Conservation (phyloP, 129 eudicot species). For the Smallanthus sonchifolius region DNA sequence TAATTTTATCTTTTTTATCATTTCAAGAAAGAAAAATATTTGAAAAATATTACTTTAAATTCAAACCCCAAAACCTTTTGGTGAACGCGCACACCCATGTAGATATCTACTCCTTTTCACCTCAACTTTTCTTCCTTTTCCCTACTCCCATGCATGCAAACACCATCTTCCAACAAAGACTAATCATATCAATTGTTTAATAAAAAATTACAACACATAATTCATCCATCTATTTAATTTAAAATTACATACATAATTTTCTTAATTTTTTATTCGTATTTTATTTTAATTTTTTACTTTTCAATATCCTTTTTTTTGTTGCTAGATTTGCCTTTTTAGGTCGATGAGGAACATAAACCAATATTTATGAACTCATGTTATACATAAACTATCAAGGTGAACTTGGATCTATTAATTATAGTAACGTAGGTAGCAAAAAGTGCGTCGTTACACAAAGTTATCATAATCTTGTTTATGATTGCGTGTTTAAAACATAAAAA, state of each 20-base stretch:
- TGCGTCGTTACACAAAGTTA: too few relatives aligned
- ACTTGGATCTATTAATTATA: too few relatives aligned
- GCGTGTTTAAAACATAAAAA: background rate
- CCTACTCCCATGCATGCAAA: slow-evolving; percentile 28
- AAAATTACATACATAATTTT: too few relatives aligned
- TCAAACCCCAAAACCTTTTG: slow-evolving; percentile 30
- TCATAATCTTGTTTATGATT: background rate
- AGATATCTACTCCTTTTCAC: slow-evolving; percentile 16
- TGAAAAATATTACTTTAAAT: slow-evolving; percentile 1
- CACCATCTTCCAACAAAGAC: slow-evolving; percentile 16
- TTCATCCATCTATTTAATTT: background rate
- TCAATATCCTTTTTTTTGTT: too few relatives aligned
- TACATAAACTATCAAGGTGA: too few relatives aligned
- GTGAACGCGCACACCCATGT: slow-evolving; percentile 44
- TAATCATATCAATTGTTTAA: slow-evolving; percentile 1
- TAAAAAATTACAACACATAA: background rate
- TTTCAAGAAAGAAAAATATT: background rate
- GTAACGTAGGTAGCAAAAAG: too few relatives aligned
- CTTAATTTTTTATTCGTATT: too few relatives aligned
- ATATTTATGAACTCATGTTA: too few relatives aligned
- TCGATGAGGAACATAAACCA: too few relatives aligned
- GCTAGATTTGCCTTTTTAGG: too few relatives aligned
- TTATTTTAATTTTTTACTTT: too few relatives aligned
- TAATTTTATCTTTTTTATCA: background rate
- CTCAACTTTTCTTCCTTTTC: slow-evolving; percentile 21